Evolutionary conservation across 2,329 filamentous ascomycete genomes (phyloP).

Genomic region (Metarhizium humberi): DNA sequence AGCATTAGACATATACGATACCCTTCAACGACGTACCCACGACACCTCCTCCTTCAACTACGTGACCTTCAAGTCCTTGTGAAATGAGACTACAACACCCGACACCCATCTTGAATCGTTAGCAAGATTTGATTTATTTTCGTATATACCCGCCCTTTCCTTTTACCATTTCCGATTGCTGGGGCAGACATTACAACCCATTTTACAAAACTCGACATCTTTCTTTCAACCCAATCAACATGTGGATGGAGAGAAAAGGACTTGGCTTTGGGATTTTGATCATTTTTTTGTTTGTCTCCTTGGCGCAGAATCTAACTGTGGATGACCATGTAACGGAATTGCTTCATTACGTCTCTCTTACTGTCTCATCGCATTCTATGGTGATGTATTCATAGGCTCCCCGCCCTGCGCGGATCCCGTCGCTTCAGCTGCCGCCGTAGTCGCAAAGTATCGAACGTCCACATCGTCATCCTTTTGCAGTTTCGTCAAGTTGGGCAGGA

Average conservation of each 20-base stretch:
- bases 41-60: not conserved
- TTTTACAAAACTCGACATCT: not conserved
- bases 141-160: not conserved
- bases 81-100: not conserved
- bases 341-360: slow-evolving; percentile 37
- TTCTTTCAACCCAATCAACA: not conserved
- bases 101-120: not conserved
- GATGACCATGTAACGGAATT: slow-evolving; percentile 35
- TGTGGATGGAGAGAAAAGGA: not conserved
- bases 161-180: not conserved
- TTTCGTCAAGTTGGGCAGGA: slow-evolving; percentile 87
- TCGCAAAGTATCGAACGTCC: slow-evolving; percentile 96
- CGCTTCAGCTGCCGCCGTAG: slow-evolving; percentile 64
- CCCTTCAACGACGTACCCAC: not conserved
- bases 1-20: not conserved
- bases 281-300: not conserved
- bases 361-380: slow-evolving; percentile 37
- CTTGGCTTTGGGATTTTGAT: not conserved
- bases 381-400: slow-evolving; percentile 57
- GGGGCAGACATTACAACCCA: not conserved
- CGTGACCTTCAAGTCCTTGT: not conserved
- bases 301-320: slow-evolving; percentile 1
- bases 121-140: not conserved
- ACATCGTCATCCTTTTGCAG: slow-evolving; percentile 96
- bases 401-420: slow-evolving; percentile 36